Evolutionary conservation across 129 eudicot species (phyloP), one percentile per base, ranked within the genome.

Genomic region (Centrapalus pauciflorus): DNA sequence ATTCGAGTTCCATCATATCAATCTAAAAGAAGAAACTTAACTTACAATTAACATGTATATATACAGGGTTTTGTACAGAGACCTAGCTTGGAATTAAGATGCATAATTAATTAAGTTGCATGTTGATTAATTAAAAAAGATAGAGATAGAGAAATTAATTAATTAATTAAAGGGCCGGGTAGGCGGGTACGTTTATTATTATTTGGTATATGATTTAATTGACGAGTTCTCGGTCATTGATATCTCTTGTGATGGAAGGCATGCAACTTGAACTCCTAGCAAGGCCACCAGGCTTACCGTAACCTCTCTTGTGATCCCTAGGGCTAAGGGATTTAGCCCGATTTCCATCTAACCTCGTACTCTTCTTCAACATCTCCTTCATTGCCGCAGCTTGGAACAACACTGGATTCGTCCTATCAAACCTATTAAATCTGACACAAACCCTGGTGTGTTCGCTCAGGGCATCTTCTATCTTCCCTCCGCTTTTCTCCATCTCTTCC

Each of bases 261-360:
- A 90, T 86, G 73, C 97, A 90, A 51, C 97, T 90, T 16, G 97
- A 83, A 61, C 97, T 90, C 86, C 97, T 79, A 5, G 88, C 58
- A 29, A 89, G 67, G 2, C 90, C 93, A 24, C 83, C 88, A n/a
- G n/a, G n/a, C 34, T 71, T 69, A 48, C 37, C 63, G 61, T 58
- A 65, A 20, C 70, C 69, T 58, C 74, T 75, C 41, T 79, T 83
- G 8, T 21, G 68, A 66, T 81, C 91, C 38, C 84, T 79, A 46
- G 91, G 90, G 76, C 95, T 86, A 19, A 83, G 74, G 1, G 86
- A 83, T 32, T 86, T 86, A 0, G 69, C 84, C 60, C 95, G 74
- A 14, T 11, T 6, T 59, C 70, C 76, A 37, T 75, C 74, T 28
- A 64, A 52, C 48, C 78, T 65, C 9, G 67, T 7, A 26, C 66